These are phyloP conservation scores for Orbilia javanica DNA, from an alignment of 2,329 filamentous ascomycete species.

Conservation along the genomic window DNA sequence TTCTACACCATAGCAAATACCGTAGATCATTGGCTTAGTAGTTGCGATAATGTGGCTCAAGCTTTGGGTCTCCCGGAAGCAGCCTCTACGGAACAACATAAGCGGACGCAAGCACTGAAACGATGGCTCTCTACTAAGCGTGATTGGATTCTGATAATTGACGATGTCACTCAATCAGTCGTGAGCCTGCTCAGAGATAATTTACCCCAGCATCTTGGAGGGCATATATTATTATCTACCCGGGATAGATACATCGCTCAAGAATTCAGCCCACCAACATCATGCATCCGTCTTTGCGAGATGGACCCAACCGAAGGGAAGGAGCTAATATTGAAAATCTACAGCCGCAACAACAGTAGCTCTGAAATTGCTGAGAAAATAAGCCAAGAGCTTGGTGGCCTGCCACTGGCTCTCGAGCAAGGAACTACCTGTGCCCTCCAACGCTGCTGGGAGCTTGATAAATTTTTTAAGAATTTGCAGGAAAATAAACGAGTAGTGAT, in stretches of 20 bases:
- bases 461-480: not conserved
- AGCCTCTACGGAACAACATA: not conserved
- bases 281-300: slow-evolving; percentile 3
- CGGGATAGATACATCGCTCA: slow-evolving; percentile 13
- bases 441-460: not conserved
- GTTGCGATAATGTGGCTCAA: slow-evolving; percentile 19
- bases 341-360: not conserved
- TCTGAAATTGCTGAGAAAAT: slow-evolving; percentile 15
- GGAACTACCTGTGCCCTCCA: not conserved
- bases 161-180: not conserved
- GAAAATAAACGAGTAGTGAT: slow-evolving; percentile 2
- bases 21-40: slow-evolving; percentile 15
- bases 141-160: slow-evolving; percentile 23
- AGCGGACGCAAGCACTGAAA: not conserved
- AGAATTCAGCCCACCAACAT: not conserved
- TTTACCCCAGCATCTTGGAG: not conserved
- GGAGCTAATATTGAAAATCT: slow-evolving; percentile 14
- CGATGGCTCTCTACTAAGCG: not conserved
- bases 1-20: slow-evolving; percentile 23
- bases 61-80: not conserved
- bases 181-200: not conserved
- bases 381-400: slow-evolving; percentile 21
- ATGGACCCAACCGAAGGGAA: slow-evolving; percentile 26
- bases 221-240: slow-evolving; percentile 26
- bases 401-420: slow-evolving; percentile 26